Evolutionary conservation across 306 rosid species (phyloP).

Genomic region (Inga oerstediana): DNA sequence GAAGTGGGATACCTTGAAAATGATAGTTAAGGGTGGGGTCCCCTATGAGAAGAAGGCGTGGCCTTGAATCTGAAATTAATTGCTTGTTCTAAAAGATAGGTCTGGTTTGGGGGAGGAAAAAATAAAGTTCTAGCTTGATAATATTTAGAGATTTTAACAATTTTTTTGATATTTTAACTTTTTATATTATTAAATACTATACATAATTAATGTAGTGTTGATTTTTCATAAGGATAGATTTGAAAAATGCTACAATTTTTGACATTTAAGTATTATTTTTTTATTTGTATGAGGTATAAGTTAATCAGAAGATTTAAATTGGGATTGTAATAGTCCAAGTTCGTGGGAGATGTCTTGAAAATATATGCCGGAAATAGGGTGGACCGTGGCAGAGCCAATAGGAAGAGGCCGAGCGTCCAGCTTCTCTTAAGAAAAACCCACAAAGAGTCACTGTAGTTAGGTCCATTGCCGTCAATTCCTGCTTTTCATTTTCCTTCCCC

Average conservation of each 20-base stretch:
- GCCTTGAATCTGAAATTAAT: neutral
- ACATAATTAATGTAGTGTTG: too few relatives aligned
- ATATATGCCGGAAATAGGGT: neutral
- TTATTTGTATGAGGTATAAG: too few relatives aligned
- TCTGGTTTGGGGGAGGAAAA: too few relatives aligned
- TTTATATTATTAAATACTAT: too few relatives aligned
- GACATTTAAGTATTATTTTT: too few relatives aligned
- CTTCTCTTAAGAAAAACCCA: neutral
- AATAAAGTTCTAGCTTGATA: too few relatives aligned
- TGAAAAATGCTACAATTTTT: too few relatives aligned
- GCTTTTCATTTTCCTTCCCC: neutral
- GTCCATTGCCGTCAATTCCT: neutral
- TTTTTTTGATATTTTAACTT: too few relatives aligned
- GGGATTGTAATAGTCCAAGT: neutral
- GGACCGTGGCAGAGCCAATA: neutral
- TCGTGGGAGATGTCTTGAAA: neutral
- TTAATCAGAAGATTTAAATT: too few relatives aligned
- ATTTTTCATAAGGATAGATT: too few relatives aligned
- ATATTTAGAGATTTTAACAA: too few relatives aligned
- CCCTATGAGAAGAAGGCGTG: neutral
- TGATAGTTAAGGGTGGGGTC: neutral
- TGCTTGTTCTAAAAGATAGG: too few relatives aligned
- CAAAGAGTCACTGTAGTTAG: constrained; percentile 22
- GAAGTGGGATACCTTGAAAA: neutral
- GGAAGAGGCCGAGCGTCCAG: neutral